phyloP scores from a whole-genome alignment of 129 eudicot species.

The Centrapalus pauciflorus region DNA sequence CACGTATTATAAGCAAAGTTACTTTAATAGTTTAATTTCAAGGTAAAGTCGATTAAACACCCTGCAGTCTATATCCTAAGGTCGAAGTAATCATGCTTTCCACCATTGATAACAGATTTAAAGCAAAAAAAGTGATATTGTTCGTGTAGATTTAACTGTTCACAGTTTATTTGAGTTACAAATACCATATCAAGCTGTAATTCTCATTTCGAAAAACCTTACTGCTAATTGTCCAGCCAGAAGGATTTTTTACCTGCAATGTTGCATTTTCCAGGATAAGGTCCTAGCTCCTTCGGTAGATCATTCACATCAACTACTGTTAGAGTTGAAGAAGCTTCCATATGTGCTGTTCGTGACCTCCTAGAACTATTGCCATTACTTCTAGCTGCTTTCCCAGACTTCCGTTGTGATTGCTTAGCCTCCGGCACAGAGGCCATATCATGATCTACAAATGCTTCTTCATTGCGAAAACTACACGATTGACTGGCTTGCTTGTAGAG shows the following conservation, averaged over 20 bases:
- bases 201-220: not conserved
- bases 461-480: constrained; percentile 22
- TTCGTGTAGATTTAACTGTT: not conserved
- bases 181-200: not conserved
- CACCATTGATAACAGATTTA: not conserved
- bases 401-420: constrained; percentile 43
- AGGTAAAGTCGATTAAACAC: not conserved
- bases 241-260: constrained; percentile 42
- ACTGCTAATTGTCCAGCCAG: not conserved
- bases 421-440: constrained; percentile 37
- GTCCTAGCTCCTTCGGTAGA: constrained; percentile 34
- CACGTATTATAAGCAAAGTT: too few species aligned
- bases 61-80: not conserved
- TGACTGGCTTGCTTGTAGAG: constrained; percentile 30
- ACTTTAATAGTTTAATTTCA: not conserved
- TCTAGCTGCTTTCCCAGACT: constrained; percentile 48
- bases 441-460: constrained; percentile 30
- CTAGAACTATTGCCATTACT: constrained; percentile 42
- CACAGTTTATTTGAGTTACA: not conserved
- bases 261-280: constrained; percentile 39
- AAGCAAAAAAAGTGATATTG: not conserved
- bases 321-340: constrained; percentile 44
- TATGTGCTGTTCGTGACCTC: constrained; percentile 50
- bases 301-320: constrained; percentile 36
- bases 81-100: not conserved